Base-by-base conservation (phyloP, 306 rosid species). In the Psophocarpus tetragonolobus region DNA sequence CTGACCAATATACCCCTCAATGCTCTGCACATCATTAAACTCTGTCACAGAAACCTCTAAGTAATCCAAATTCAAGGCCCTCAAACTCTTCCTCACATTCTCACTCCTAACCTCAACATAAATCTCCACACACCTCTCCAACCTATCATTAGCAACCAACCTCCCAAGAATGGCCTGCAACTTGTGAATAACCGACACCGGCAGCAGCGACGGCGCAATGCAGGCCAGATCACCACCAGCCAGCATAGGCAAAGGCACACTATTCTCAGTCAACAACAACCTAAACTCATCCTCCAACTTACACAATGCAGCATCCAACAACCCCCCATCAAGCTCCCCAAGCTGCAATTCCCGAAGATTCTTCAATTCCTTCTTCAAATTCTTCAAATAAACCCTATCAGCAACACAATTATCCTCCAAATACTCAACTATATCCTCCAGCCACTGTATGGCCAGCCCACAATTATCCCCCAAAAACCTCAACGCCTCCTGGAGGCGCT, bases 341-440 rank as follows among this genome's bases (percentile, higher is more conserved):
- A 66, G 85, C 81, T 91, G 94, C 76, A 86, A 66, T 30, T 80
- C 97, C 45, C 91, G 82, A 2, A 96, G 93, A 80, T 71, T 85
- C 75, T 86, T 88, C 85, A 96, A 69, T 1, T 93, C 89, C 61
- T 78, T 88, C 89, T 96, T 96, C 92, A 96, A 84, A 85, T 36
- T 84, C 5, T 80, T 76, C 39, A 96, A 90, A 81, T 85, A 96
- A 65, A 85, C 58, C 3, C 84, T 79, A 76, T 96, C 99, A 0
- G 98, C 97, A 33, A 96, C 91, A 0, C 74, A 79, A 68, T 96
- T 90, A 69, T 96, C 99, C 73, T 90, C 93, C 82, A 96, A 85
- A 78, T 96, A 96, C 97, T 96, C 99, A 36, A 96, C 93, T 66
- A 96, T 96, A 79, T 93, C 99, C 85, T 96, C 98, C 89, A 96